Conservation (phyloP, 805 yeast species). For the Peterozyma xylosa region DNA sequence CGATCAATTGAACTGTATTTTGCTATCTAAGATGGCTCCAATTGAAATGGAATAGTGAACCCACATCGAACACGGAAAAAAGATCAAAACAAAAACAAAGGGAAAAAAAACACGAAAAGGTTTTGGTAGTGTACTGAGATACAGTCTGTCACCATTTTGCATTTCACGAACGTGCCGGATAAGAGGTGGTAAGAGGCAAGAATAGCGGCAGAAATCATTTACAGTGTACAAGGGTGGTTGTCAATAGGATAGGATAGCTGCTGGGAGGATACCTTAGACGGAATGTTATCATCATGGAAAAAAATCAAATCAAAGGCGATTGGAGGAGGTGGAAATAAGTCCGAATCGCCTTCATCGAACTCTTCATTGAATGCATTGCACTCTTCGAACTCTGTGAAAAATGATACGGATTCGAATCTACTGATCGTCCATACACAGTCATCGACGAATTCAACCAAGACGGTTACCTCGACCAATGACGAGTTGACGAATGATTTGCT, state of each 20-base stretch:
- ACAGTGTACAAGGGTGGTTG: too few species aligned
- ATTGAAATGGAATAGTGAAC: neutral
- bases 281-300: constrained; percentile 8
- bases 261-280: too few species aligned
- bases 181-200: too few species aligned
- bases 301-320: constrained; percentile 9
- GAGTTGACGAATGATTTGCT: constrained; percentile 1
- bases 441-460: constrained; percentile 7
- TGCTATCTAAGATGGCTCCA: too few species aligned
- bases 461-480: constrained; percentile 3
- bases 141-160: too few species aligned
- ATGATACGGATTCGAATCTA: neutral
- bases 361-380: neutral
- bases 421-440: constrained; percentile 2
- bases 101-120: constrained; percentile 1
- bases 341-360: constrained; percentile 2
- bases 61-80: neutral
- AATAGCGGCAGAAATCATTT: too few species aligned
- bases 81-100: neutral
- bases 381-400: neutral
- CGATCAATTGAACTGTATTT: too few species aligned
- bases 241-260: too few species aligned
- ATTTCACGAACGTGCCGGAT: too few species aligned
- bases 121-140: too few species aligned
- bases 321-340: neutral